phyloP scores from a whole-genome alignment of 306 rosid genomes.

The Castanopsis chinensis region DNA sequence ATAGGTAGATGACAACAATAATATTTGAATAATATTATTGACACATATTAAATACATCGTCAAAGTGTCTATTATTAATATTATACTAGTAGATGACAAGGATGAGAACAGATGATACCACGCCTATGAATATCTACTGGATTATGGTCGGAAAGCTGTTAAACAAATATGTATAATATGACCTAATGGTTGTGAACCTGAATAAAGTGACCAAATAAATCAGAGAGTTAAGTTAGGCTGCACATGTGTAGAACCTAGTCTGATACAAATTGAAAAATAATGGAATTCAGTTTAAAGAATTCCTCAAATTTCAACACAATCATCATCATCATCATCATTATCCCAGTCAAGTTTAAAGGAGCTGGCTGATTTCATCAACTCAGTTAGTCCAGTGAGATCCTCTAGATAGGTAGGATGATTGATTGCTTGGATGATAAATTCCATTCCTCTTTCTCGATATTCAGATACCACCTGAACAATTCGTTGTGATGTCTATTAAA shows the following conservation, averaged over 20 bases:
- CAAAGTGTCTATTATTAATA: background rate
- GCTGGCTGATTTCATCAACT: slow-evolving; percentile 85
- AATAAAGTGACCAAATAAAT: background rate
- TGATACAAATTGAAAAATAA: background rate
- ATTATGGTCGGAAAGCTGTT: background rate
- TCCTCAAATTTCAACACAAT: slow-evolving; percentile 59
- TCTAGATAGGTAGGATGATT: slow-evolving; percentile 93
- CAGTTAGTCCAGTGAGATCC: slow-evolving; percentile 92
- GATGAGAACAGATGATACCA: background rate
- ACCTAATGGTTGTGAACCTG: background rate
- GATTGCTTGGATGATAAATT: slow-evolving; percentile 76
- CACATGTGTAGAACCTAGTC: background rate
- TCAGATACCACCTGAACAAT: slow-evolving; percentile 71
- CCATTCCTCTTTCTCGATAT: slow-evolving; percentile 68
- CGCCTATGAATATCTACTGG: background rate
- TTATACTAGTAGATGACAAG: background rate
- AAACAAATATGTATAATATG: background rate
- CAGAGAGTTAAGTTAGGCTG: background rate
- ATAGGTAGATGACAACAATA: background rate
- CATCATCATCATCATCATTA: slow-evolving; percentile 58
- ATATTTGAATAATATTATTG: background rate
- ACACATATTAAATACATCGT: background rate
- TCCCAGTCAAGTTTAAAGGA: slow-evolving; percentile 74
- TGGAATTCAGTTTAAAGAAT: background rate
- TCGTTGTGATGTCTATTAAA: background rate